A percentile compares a stretch with the other conserved stretches of the same genome.
These are phyloP conservation scores for Pelargonium nanum DNA, from an alignment of 345 rosid species.

Conservation along the genomic window DNA sequence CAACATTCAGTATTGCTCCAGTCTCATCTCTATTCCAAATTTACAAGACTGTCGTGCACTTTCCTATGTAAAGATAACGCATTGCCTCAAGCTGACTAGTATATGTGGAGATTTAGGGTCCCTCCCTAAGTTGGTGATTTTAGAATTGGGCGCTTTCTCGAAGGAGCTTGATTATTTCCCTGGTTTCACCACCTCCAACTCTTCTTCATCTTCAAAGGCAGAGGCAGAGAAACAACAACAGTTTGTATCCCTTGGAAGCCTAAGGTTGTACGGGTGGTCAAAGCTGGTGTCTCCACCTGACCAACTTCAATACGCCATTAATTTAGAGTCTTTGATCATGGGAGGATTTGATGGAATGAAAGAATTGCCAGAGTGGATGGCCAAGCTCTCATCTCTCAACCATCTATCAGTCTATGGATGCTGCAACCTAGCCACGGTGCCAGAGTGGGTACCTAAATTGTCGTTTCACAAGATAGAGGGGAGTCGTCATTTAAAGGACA, in stretches of 20 bases:
- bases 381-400: background rate
- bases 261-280: background rate
- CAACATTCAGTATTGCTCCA: background rate
- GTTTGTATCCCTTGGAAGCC: background rate
- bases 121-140: background rate
- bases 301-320: background rate
- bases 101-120: background rate
- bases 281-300: background rate
- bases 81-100: background rate
- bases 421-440: too few relatives aligned
- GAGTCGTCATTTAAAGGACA: too few relatives aligned
- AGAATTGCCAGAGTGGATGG: background rate
- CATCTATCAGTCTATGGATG: too few relatives aligned
- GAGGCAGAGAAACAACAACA: background rate
- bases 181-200: background rate
- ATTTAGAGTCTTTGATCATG: background rate
- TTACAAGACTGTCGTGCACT: background rate
- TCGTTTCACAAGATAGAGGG: too few relatives aligned
- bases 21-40: background rate
- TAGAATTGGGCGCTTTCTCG: background rate
- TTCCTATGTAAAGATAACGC: background rate
- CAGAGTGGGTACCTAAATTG: too few relatives aligned
- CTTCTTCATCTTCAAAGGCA: background rate
- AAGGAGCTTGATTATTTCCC: conserved; percentile 1
- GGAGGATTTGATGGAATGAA: background rate